Percentiles rank a stretch among this genome's conserved stretches.
These are phyloP conservation scores for Fusarium cyanostomum DNA, from an alignment of 2,329 filamentous ascomycete genomes.

Conservation along the genomic window DNA sequence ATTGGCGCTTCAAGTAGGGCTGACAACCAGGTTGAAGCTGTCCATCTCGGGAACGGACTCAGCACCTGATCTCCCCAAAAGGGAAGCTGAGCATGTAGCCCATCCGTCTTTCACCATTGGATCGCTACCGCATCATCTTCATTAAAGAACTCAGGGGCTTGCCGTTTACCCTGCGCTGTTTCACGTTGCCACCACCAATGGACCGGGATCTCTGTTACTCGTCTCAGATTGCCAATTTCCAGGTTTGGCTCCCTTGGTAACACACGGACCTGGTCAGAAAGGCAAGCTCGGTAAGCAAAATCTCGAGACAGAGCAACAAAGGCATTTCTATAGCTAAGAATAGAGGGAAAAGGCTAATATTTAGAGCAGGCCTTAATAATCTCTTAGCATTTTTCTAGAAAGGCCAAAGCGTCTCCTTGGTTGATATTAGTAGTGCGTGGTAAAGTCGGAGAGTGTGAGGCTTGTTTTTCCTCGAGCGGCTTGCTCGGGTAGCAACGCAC, in stretches of 20 bases:
- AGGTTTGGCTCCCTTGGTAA: background rate
- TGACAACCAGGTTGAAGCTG: conserved; percentile 16
- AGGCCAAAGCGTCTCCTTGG: too few relatives aligned
- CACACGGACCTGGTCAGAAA: conserved; percentile 18
- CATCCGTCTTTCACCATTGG: conserved; percentile 1
- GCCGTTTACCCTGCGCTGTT: conserved; percentile 29
- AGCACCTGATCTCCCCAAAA: conserved; percentile 8
- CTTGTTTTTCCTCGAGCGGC: too few relatives aligned
- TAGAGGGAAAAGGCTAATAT: too few relatives aligned
- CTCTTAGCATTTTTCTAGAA: too few relatives aligned
- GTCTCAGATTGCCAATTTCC: conserved; percentile 45
- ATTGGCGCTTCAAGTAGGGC: conserved; percentile 20
- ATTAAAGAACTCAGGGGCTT: conserved; percentile 23
- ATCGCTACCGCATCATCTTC: conserved; percentile 3
- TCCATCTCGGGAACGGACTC: background rate
- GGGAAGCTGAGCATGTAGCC: conserved; percentile 8
- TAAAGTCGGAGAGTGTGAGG: too few relatives aligned
- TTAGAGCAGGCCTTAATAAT: too few relatives aligned
- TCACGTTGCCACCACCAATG: conserved; percentile 29
- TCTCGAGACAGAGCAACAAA: conserved; percentile 1
- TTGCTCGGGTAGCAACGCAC: too few relatives aligned
- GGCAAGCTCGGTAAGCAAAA: conserved; percentile 13
- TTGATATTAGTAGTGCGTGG: too few relatives aligned
- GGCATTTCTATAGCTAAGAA: too few relatives aligned
- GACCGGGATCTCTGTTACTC: conserved; percentile 24